Base-by-base conservation (phyloP, 2,329 filamentous ascomycete species). In the Cercospora zeae-maydis region DNA sequence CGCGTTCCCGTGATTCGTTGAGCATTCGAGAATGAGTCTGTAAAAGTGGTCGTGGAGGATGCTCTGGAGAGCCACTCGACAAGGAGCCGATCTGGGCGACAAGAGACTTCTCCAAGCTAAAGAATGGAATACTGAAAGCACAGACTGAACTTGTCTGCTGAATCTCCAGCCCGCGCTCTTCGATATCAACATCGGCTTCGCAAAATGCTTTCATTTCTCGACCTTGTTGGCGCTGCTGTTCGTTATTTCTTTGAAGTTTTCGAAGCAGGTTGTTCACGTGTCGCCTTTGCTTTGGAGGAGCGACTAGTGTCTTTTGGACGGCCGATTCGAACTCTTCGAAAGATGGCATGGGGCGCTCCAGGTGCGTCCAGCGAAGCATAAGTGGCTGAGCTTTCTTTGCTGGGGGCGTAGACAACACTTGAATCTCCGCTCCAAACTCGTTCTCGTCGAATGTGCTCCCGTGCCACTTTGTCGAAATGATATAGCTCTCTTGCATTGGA, bases 171-270 rank as follows among this genome's bases (percentile, higher is more conserved):
- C 53, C 53, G 16, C 19, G 49, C 30, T 63, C 59, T 31, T 60
- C 39, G 27, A 62, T 58, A 33, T 65, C 56, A 14, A 61, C 33
- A 39, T 66, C 62, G 31, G 58, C 51, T 24, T 60, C 49, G 27
- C 62, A 64, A 19, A 61, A 59, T 8, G 65, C 49, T 42, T 65
- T 63, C 59, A 66, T 60, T 19, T 65, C 62, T 45, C 63, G 56
- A 11, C 65, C 65, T 56, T 61, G 53, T 52, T 66, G 65, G 6
- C 65, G 62, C 30, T 65, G 65, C 52, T 60, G 61, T 51, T 66
- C 62, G 14, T 66, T 49, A n/a, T 64, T 54, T 16, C 59, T 58
- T 30, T 63, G 62, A 7, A 61, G 52, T 37, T 58, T 62, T 10
- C 56, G 27, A 16, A 66, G 62, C 56, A 66, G 13, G 7, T 62